Evolutionary conservation across 192 early-diverging fungal species (phyloP).

Genomic region (Obelidium mucronatum): DNA sequence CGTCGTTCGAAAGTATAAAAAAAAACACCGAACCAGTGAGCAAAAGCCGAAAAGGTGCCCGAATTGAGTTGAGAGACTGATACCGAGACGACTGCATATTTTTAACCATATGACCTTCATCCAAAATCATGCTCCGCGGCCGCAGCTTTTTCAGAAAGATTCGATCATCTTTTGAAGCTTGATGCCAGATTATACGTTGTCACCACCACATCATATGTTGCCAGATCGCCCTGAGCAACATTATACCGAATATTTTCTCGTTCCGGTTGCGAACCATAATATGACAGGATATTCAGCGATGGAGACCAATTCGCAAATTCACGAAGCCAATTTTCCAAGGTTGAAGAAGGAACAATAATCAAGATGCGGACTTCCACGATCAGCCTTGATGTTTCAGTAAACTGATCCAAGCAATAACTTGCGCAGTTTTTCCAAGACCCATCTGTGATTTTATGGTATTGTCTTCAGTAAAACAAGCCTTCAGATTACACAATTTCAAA

Average conservation of each 20-base stretch:
- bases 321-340: constrained; percentile 90
- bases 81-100: constrained; percentile 82
- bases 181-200: constrained; percentile 85
- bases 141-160: constrained; percentile 70
- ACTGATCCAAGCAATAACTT: constrained; percentile 84
- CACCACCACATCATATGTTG: constrained; percentile 68
- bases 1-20: background rate
- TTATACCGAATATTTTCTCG: constrained; percentile 60
- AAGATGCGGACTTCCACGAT: constrained; percentile 70
- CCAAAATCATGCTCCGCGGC: constrained; percentile 78
- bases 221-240: constrained; percentile 47
- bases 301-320: constrained; percentile 73
- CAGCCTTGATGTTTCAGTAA: constrained; percentile 57
- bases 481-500: constrained; percentile 9
- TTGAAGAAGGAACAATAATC: constrained; percentile 89
- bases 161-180: constrained; percentile 71
- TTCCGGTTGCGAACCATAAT: constrained; percentile 53
- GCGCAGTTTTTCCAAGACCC: constrained; percentile 94
- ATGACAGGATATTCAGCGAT: constrained; percentile 40
- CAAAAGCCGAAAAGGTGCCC: constrained; percentile 40
- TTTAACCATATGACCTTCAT: constrained; percentile 84
- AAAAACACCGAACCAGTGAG: constrained; percentile 16
- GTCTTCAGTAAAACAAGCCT: background rate
- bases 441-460: constrained; percentile 58
- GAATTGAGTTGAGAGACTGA: constrained; percentile 71